Evolutionary conservation across 2,329 filamentous ascomycete species (phyloP).

Genomic region (Aspergillus costaricaensis): DNA sequence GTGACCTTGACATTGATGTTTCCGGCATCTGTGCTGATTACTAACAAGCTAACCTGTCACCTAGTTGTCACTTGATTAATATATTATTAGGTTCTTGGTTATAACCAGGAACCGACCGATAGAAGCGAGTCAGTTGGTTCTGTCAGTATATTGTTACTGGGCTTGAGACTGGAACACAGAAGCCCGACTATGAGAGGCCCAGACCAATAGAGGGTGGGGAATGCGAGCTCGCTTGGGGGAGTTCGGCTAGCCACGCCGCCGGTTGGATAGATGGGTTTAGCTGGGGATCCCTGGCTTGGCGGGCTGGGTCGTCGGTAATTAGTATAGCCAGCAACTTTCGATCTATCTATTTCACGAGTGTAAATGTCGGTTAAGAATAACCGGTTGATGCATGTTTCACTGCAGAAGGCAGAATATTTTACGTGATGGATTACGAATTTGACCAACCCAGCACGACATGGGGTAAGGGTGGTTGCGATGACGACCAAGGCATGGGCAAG

Average conservation of each 20-base stretch:
- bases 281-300: conserved; percentile 1
- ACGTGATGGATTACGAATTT: background rate
- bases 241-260: background rate
- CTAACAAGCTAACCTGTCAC: too few relatives aligned
- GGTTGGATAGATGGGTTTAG: background rate
- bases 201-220: conserved; percentile 3
- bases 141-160: too few relatives aligned
- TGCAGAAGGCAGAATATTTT: background rate
- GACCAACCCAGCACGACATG: background rate
- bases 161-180: background rate
- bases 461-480: background rate
- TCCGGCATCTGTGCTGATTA: too few relatives aligned
- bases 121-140: too few relatives aligned
- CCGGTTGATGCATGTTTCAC: background rate
- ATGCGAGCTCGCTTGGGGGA: background rate
- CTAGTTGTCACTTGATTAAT: too few relatives aligned
- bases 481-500: background rate
- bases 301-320: background rate
- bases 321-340: background rate
- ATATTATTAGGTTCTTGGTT: too few relatives aligned
- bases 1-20: too few relatives aligned
- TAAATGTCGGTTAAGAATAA: background rate
- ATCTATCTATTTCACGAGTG: too few relatives aligned
- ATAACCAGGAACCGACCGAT: too few relatives aligned
- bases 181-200: background rate